A percentile compares a stretch with the other conserved stretches of the same genome.
phyloP scores from a whole-genome alignment of 2,329 filamentous ascomycete genomes.

The Diaporthe caulivora region DNA sequence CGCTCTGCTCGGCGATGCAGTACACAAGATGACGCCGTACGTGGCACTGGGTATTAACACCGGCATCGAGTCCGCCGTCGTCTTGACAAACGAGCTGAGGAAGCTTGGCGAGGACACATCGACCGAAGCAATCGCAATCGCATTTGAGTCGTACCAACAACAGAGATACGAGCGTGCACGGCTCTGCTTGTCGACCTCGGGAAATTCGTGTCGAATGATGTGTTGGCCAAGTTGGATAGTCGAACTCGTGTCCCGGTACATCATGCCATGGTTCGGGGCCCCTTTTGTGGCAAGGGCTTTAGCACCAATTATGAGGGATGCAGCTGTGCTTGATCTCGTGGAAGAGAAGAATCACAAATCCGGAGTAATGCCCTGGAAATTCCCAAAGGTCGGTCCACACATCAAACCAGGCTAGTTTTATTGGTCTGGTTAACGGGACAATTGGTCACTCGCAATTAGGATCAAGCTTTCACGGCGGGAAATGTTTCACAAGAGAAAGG shows the following conservation, averaged over 20 bases:
- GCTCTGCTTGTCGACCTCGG: not conserved
- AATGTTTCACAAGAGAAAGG: not conserved
- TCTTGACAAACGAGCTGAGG: not conserved
- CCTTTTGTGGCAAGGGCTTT: not conserved
- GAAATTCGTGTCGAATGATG: not conserved
- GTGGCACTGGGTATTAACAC: not conserved
- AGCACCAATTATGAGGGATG: not conserved
- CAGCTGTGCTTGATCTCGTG: not conserved
- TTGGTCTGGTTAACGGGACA: not conserved
- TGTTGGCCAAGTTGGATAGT: constrained; percentile 10
- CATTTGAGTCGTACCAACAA: not conserved
- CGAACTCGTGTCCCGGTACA: constrained; percentile 3
- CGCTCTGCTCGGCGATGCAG: not conserved
- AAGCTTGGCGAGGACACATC: not conserved
- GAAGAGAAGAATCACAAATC: not conserved
- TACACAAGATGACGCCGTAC: constrained; percentile 2
- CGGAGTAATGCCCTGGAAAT: not conserved
- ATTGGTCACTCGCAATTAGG: not conserved
- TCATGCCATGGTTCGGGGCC: constrained; percentile 5
- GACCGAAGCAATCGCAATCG: not conserved
- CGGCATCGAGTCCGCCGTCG: not conserved
- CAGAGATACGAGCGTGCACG: not conserved
- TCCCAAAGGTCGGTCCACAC: not conserved
- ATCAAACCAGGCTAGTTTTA: not conserved
- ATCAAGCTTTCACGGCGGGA: not conserved